Base-by-base conservation (phyloP, 2,329 filamentous ascomycete genomes). In the Byssothecium circinans region DNA sequence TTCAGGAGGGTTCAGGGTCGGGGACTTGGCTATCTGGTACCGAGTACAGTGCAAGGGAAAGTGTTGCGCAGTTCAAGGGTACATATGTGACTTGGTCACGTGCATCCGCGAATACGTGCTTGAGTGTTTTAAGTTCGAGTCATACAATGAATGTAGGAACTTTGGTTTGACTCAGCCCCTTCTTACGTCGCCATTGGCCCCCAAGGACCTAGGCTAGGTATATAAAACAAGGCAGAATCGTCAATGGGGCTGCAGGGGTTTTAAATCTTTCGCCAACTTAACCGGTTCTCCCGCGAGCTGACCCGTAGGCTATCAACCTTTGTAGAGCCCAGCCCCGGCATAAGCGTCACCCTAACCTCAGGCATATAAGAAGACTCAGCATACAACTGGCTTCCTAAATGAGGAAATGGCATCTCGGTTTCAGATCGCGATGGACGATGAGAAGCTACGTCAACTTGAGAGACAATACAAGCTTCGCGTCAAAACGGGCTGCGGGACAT, bases 401-500 rank as follows among this genome's bases (percentile, higher is more conserved):
- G 17, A 39, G 32, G 15, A 42, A 14, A 35, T 51, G 49, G 18
- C 40, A 15, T 38, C 32, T 30, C 43, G 43, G 19, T 34, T 29
- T 30, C 40, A 44, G 29, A 29, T 35, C 20, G 36, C 32, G 29
- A 63, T 64, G 61, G 58, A 66, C 45, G 61, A 61, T 17, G 48
- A 43, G 29, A 58, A 60, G 37, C 40, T 64, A 29, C 56, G 63
- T 17, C 54, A 53, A 43, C 46, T 64, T 22, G 63, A 65, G 43
- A 58, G 60, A 30, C 61, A 61, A 45, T 58, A 58, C 45, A 65
- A 62, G 46, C 30, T 67, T 19, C 55, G 63, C 5, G 63, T 65
- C 14, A 67, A 63, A 45, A 65, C 62, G 2, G 62, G 63, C 8
- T 67, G 63, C 38, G 58, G 59, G 41, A 67, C 62, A 15, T 67